Evolutionary conservation across 1,284 basidiomycete species (phyloP).

Genomic region (Irpex rosettiformis): DNA sequence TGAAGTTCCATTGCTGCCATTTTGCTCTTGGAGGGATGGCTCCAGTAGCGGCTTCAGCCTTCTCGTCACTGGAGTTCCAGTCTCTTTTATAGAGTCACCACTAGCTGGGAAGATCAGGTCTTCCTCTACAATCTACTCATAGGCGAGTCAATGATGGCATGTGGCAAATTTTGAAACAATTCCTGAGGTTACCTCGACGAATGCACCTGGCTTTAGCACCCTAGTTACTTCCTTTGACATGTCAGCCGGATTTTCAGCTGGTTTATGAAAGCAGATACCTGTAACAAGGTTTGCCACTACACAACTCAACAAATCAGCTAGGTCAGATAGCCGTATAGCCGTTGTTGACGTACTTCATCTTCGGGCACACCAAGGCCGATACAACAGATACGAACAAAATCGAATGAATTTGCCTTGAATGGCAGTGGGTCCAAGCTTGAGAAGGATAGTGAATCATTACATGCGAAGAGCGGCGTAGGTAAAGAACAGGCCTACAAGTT

Average conservation of each 20-base stretch:
- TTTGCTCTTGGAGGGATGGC: background rate
- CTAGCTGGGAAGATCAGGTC: constrained; percentile 66
- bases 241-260: background rate
- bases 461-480: background rate
- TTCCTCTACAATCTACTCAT: constrained; percentile 60
- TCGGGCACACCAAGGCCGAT: constrained; percentile 69
- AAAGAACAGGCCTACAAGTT: constrained; percentile 48
- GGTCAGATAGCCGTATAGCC: constrained; percentile 13
- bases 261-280: constrained; percentile 21
- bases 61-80: background rate
- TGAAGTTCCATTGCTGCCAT: background rate
- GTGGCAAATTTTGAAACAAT: constrained; percentile 1
- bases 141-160: background rate
- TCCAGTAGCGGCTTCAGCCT: background rate
- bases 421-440: constrained; percentile 59
- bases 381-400: constrained; percentile 59
- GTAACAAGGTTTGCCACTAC: constrained; percentile 35
- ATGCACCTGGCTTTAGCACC: constrained; percentile 41
- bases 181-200: constrained; percentile 51
- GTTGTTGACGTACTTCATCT: constrained; percentile 46
- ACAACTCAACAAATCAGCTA: background rate
- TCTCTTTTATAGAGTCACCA: constrained; percentile 27
- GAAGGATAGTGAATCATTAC: constrained; percentile 1
- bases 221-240: constrained; percentile 55
- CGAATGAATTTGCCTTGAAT: constrained; percentile 53